Percentiles rank a stretch among this genome's conserved stretches.
Conservation (phyloP, 2,329 filamentous ascomycete species). For the Coccinonectria pachysandricola region DNA sequence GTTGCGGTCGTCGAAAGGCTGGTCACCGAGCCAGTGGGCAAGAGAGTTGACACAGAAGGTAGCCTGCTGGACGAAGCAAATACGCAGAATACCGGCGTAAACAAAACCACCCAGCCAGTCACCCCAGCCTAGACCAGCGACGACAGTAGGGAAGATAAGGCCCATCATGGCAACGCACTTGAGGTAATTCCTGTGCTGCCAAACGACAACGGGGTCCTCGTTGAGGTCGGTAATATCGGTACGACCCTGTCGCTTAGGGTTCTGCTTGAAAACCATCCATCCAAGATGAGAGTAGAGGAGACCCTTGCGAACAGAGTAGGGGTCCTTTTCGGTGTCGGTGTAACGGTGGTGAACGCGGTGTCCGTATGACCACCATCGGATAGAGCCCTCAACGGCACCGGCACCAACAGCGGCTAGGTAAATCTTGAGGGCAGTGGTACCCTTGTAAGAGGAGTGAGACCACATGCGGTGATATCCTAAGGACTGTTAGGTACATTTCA, state of each 20-base stretch:
- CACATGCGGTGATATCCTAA: conserved; percentile 56
- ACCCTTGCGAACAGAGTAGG: conserved; percentile 84
- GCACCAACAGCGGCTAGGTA: conserved; percentile 74
- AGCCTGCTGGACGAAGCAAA: conserved; percentile 85
- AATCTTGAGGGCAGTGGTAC: conserved; percentile 63
- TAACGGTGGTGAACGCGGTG: conserved; percentile 86
- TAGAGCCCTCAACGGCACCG: conserved; percentile 75
- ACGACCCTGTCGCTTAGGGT: conserved; percentile 78
- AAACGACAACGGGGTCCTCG: conserved; percentile 74
- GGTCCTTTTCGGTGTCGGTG: conserved; percentile 86
- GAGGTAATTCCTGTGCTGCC: conserved; percentile 81
- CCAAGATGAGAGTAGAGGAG: conserved; percentile 69
- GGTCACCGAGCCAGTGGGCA: conserved; percentile 83
- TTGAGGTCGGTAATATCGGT: conserved; percentile 84
- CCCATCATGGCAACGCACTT: conserved; percentile 71
- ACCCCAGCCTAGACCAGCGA: conserved; percentile 69
- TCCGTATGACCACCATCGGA: conserved; percentile 81
- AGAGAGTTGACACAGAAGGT: conserved; percentile 91
- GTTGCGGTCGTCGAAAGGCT: conserved; percentile 89
- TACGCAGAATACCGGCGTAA: conserved; percentile 75
- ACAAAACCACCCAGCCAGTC: conserved; percentile 76
- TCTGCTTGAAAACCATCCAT: conserved; percentile 92
- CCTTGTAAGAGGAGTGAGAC: conserved; percentile 79
- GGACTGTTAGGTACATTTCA: too few species aligned
- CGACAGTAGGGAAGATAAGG: conserved; percentile 61